Evolutionary conservation across 2,329 filamentous ascomycete genomes (phyloP).

Genomic region (Diaporthe sp.): DNA sequence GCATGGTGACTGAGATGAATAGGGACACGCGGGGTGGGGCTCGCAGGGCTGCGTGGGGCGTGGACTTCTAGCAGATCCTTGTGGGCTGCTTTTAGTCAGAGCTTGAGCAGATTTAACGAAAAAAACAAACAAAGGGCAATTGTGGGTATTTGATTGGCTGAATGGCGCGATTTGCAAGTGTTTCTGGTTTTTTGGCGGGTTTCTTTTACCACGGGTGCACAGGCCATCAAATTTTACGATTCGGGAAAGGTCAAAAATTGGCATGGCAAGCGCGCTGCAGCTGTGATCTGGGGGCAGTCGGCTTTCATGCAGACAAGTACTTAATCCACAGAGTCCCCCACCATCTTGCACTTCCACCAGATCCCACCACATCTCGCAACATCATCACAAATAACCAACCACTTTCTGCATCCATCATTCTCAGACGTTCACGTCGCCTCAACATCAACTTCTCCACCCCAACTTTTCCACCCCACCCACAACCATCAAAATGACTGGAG

Average conservation of each 20-base stretch:
- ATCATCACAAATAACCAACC: constrained; percentile 37
- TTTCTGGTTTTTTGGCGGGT: neutral
- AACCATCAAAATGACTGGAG: constrained; percentile 96
- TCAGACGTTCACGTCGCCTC: constrained; percentile 38
- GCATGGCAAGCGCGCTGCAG: neutral
- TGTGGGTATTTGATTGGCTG: neutral
- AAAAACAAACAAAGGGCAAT: neutral
- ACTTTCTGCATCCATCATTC: constrained; percentile 45
- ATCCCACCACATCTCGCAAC: constrained; percentile 42
- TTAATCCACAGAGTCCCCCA: constrained; percentile 63
- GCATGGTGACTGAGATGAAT: neutral
- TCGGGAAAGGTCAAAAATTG: neutral
- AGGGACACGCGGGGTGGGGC: neutral
- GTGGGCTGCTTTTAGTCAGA: neutral
- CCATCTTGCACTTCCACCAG: constrained; percentile 45
- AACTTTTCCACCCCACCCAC: constrained; percentile 47
- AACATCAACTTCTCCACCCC: constrained; percentile 43
- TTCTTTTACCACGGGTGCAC: neutral
- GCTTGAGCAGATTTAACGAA: neutral
- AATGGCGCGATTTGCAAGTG: neutral
- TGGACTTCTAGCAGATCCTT: neutral
- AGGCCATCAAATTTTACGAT: neutral
- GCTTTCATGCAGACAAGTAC: constrained; percentile 57
- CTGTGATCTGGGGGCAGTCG: constrained; percentile 48
- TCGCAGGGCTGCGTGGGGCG: neutral